Conservation (phyloP, 352 stramenopile species). For the Phytopythium oedochilum region DNA sequence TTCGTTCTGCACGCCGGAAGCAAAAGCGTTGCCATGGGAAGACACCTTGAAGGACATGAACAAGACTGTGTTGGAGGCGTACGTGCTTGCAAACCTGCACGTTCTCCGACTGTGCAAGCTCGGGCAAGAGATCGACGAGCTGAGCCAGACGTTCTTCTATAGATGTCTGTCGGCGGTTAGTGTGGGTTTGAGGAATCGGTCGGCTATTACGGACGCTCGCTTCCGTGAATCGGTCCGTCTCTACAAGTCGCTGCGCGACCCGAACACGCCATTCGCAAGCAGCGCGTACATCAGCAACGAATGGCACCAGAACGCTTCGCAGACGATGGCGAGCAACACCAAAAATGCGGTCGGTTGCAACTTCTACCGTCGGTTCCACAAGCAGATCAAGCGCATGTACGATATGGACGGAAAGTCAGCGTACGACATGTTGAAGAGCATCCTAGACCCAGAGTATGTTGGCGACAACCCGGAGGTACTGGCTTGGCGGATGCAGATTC, state of each 20-base stretch:
- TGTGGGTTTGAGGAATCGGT: not conserved
- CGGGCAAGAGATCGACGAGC: not conserved
- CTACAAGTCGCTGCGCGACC: constrained; percentile 3
- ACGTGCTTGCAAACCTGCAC: constrained; percentile 8
- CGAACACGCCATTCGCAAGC: not conserved
- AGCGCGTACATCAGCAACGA: not conserved
- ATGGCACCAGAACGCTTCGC: constrained; percentile 2
- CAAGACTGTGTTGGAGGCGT: constrained; percentile 6
- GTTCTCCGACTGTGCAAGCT: constrained; percentile 2
- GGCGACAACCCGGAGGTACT: not conserved
- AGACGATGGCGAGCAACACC: constrained; percentile 1
- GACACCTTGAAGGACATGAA: constrained; percentile 2
- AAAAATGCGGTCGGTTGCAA: not conserved
- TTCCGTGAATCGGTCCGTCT: not conserved
- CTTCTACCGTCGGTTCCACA: constrained; percentile 7
- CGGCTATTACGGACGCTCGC: not conserved
- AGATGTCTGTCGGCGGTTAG: not conserved
- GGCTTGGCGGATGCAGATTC: not conserved
- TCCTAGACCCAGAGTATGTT: constrained; percentile 4
- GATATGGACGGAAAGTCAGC: not conserved
- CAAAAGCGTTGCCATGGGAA: constrained; percentile 2
- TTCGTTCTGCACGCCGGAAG: not conserved
- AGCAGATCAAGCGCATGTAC: constrained; percentile 6
- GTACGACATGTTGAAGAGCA: constrained; percentile 3
- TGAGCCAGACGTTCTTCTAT: constrained; percentile 1